phyloP scores from a whole-genome alignment of 768 basidiomycete genomes.

The Leccinum subgranulosum region DNA sequence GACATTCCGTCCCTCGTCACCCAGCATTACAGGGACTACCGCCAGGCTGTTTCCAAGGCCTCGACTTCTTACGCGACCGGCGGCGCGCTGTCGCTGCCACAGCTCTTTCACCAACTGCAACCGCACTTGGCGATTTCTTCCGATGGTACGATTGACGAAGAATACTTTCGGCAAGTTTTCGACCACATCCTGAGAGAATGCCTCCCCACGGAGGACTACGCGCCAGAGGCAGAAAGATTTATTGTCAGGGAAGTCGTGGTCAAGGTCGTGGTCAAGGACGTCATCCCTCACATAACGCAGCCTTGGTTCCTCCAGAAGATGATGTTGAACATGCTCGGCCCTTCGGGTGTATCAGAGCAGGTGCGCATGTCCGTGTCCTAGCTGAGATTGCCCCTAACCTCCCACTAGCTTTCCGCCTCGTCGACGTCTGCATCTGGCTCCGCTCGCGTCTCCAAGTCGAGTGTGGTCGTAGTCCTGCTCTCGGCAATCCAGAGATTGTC shows the following conservation, averaged over 20 bases:
- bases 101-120: constrained; percentile 78
- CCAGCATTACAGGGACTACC: constrained; percentile 79
- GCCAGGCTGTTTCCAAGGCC: constrained; percentile 58
- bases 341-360: constrained; percentile 26
- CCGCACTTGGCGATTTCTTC: constrained; percentile 77
- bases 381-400: neutral
- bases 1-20: constrained; percentile 64
- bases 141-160: constrained; percentile 64
- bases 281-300: constrained; percentile 69
- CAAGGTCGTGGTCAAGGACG: constrained; percentile 67
- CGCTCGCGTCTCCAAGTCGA: constrained; percentile 45
- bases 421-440: constrained; percentile 25
- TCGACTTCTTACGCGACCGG: constrained; percentile 70
- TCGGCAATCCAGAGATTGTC: constrained; percentile 74
- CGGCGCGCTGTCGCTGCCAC: constrained; percentile 56
- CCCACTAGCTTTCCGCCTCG: constrained; percentile 18
- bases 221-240: constrained; percentile 66
- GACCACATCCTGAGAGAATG: constrained; percentile 72
- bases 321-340: constrained; percentile 63
- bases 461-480: constrained; percentile 64
- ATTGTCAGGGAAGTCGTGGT: constrained; percentile 83
- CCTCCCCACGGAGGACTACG: constrained; percentile 77
- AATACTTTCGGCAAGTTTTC: constrained; percentile 76
- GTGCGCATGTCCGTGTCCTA: constrained; percentile 7
- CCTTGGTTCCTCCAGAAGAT: constrained; percentile 87